phyloP scores from a whole-genome alignment of 345 rosid species.

The Iberis pinnata region DNA sequence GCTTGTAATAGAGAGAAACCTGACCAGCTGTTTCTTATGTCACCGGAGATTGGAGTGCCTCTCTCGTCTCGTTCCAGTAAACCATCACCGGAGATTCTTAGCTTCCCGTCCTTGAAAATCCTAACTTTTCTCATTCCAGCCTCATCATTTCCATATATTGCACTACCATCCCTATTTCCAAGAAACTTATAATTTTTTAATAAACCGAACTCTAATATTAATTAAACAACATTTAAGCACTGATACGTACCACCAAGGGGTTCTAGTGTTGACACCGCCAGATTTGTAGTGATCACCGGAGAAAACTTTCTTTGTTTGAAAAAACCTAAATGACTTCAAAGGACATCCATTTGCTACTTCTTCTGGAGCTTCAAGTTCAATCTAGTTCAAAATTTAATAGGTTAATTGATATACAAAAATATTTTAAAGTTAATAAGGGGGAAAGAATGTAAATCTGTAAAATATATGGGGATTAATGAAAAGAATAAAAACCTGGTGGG shows the following conservation, averaged over 20 bases:
- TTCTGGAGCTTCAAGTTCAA: constrained; percentile 50
- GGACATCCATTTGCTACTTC: constrained; percentile 53
- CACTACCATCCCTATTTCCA: constrained; percentile 67
- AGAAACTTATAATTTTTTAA: background rate
- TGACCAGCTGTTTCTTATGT: constrained; percentile 72
- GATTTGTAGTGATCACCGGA: constrained; percentile 34
- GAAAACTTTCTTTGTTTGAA: constrained; percentile 42
- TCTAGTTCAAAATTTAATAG: constrained; percentile 29
- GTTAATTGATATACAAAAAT: no score
- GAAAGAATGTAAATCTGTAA: background rate
- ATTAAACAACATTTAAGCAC: background rate
- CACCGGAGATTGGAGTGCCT: constrained; percentile 67
- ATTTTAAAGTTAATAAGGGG: background rate
- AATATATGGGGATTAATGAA: background rate
- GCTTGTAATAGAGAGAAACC: constrained; percentile 70
- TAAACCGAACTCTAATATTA: background rate
- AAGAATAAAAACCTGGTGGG: constrained; percentile 38
- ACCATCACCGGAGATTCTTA: constrained; percentile 46
- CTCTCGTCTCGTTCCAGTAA: constrained; percentile 51
- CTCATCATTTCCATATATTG: constrained; percentile 62
- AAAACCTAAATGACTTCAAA: constrained; percentile 55
- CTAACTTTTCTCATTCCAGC: constrained; percentile 60
- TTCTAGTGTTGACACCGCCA: constrained; percentile 57
- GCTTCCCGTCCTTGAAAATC: constrained; percentile 64
- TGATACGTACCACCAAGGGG: constrained; percentile 66